phyloP scores from a whole-genome alignment of 2,329 filamentous ascomycete genomes.

The Pseudogymnoascus sp. region DNA sequence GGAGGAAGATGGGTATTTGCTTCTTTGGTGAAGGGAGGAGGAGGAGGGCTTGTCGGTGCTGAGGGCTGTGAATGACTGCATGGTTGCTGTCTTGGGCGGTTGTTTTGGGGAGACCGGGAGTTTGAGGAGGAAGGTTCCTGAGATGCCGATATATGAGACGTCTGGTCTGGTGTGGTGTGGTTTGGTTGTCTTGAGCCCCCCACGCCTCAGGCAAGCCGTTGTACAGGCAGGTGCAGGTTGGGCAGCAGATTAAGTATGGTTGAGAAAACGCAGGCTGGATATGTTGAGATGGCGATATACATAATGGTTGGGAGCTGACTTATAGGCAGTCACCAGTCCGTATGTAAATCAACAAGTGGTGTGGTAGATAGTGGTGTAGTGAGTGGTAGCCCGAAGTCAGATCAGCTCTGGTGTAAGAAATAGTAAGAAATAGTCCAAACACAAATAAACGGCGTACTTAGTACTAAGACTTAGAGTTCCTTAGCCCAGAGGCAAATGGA shows the following conservation, averaged over 20 bases:
- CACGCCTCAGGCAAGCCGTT: slow-evolving; percentile 2
- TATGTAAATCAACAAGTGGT: background rate
- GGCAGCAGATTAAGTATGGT: background rate
- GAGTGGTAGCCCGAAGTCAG: background rate
- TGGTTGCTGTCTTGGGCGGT: background rate
- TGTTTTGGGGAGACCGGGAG: background rate
- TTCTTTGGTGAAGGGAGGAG: slow-evolving; percentile 1
- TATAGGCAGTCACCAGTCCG: background rate
- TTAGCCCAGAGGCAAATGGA: slow-evolving; percentile 7
- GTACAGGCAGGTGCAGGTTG: slow-evolving; percentile 2
- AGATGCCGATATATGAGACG: slow-evolving; percentile 1
- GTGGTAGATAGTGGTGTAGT: background rate
- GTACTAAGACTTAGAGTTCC: background rate
- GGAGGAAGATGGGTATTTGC: background rate
- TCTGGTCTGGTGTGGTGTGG: background rate
- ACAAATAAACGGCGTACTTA: background rate
- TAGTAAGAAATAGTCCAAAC: background rate
- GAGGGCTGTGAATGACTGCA: slow-evolving; percentile 2
- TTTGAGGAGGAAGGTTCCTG: background rate
- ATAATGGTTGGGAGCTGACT: background rate
- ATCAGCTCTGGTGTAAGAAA: background rate
- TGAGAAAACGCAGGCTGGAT: background rate
- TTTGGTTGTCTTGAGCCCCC: background rate
- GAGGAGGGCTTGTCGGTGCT: background rate
- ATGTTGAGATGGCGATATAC: background rate